Base-by-base conservation (phyloP, 345 rosid species). In the Lepidium didymum region DNA sequence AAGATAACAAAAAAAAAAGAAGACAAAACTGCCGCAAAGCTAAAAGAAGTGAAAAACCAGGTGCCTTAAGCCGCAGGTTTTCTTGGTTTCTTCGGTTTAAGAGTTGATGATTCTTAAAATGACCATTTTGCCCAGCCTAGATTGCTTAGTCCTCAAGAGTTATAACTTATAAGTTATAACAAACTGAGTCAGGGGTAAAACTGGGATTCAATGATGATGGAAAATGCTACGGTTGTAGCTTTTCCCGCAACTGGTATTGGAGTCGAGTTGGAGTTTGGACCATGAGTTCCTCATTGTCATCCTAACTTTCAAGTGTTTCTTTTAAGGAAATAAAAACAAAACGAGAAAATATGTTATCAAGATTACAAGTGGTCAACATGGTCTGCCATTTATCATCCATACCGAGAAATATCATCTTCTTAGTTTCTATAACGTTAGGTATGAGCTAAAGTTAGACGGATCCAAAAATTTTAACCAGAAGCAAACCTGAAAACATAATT, bases 41-140 rank as follows among this genome's bases (percentile, higher is more conserved):
- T 14, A 6, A 29, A 1, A 1, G 5, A 31, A 42, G 44, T 43
- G 44, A 31, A 44, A 67, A 43, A 69, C 74, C 42, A 59, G 15
- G n/a, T 50, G 52, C 67, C 1, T 12, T 15, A 29, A 54, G 74
- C 43, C 14, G 43, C 15, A 59, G 60, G 67, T 68, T 69, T 59
- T 59, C 37, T 23, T 2, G 1, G 11, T 3, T 51, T 23, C 68
- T 31, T 6, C 11, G 10, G 12, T 46, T 34, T 62, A 25, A 8
- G 33, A 15, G 62, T 27, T 10, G 2, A 15, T 21, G 1, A 8
- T 0, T 6, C 4, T 57, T 0, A 1, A 16, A 68, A 37, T 29
- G 31, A 47, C 74, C 13, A 15, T 40, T 69, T 29, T 59, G 25
- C 12, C 21, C 43, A 16, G 4, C 4, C n/a, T 4, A 41, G 11